A percentile compares a stretch with the other conserved stretches of the same genome.
These are phyloP conservation scores for Termitomyces sp. DNA, from an alignment of 768 basidiomycete genomes.

Conservation along the genomic window DNA sequence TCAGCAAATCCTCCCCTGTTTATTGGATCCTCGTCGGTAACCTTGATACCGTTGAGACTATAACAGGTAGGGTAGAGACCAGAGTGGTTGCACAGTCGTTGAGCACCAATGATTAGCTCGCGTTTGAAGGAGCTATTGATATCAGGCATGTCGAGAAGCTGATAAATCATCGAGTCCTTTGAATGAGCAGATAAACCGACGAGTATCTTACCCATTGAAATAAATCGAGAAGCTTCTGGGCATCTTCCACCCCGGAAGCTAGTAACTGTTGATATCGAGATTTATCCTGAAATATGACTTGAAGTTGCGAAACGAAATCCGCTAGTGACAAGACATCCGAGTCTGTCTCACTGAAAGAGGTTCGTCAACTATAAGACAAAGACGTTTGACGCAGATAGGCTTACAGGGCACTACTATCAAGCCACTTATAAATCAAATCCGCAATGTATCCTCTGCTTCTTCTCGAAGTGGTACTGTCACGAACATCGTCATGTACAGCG, in stretches of 20 bases:
- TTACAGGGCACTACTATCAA: not conserved
- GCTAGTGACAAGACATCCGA: not conserved
- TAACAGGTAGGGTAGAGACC: not conserved
- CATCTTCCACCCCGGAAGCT: not conserved
- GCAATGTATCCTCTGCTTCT: not conserved
- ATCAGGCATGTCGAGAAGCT: not conserved
- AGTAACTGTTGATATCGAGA: not conserved
- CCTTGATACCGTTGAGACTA: not conserved
- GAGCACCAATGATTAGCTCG: not conserved
- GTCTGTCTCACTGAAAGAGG: not conserved
- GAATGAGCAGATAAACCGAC: not conserved
- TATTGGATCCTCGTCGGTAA: not conserved
- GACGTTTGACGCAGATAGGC: not conserved
- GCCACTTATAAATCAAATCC: not conserved
- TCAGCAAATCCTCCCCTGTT: not conserved
- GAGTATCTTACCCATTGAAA: not conserved
- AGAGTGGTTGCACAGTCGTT: not conserved
- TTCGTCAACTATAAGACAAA: not conserved
- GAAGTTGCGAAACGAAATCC: not conserved
- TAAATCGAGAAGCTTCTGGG: conserved; percentile 1
- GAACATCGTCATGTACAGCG: not conserved
- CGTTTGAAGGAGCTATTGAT: not conserved
- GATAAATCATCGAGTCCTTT: not conserved
- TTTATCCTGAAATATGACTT: not conserved
- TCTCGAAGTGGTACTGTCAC: not conserved